phyloP scores from a whole-genome alignment of 805 yeast species.

The Lachancea fermentati region DNA sequence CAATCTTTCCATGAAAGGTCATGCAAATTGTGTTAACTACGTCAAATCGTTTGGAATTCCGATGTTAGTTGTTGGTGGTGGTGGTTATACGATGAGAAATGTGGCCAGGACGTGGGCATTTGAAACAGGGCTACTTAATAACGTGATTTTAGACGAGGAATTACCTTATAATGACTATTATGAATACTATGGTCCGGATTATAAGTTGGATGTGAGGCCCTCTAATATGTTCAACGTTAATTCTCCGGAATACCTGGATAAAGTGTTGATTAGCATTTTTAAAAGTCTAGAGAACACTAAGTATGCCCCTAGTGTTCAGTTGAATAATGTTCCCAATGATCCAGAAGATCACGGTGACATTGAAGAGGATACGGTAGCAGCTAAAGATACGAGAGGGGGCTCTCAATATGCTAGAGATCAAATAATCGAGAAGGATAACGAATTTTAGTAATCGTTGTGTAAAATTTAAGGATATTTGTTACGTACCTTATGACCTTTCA shows the following conservation, averaged over 20 bases:
- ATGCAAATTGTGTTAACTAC: constrained; percentile 91
- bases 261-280: constrained; percentile 70
- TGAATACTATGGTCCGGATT: constrained; percentile 97
- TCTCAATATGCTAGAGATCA: constrained; percentile 80
- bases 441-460: constrained; percentile 43
- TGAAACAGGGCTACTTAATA: constrained; percentile 78
- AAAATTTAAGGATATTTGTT: too few species aligned
- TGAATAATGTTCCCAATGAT: constrained; percentile 84
- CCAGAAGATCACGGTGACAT: constrained; percentile 82
- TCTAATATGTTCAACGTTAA: constrained; percentile 96
- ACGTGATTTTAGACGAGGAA: constrained; percentile 58
- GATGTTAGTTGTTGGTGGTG: constrained; percentile 92
- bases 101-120: constrained; percentile 94
- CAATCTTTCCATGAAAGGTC: constrained; percentile 88
- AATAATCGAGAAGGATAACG: constrained; percentile 63
- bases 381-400: constrained; percentile 88
- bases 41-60: constrained; percentile 85
- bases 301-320: constrained; percentile 95
- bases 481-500: too few species aligned
- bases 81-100: constrained; percentile 96
- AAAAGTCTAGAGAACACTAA: constrained; percentile 82
- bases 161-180: constrained; percentile 92
- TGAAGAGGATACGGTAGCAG: constrained; percentile 74
- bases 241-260: constrained; percentile 84
- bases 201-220: constrained; percentile 88